Conservation (phyloP, 2,329 filamentous ascomycete species). For the Fusarium liriodendri region DNA sequence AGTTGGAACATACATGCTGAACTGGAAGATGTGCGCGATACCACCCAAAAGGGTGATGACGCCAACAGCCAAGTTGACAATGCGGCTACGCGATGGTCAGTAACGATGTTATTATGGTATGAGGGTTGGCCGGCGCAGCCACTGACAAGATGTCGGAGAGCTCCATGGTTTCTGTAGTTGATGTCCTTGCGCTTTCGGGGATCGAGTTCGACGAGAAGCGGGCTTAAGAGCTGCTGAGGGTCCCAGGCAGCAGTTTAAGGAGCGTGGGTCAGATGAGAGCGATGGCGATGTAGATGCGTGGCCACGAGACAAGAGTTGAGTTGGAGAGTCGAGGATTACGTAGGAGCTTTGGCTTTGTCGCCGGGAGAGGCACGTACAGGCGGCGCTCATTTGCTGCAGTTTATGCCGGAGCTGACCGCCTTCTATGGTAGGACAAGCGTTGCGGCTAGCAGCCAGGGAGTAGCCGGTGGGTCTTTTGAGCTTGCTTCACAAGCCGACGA, state of each 20-base stretch:
- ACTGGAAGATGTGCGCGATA: slow-evolving; percentile 75
- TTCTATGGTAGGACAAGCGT: background rate
- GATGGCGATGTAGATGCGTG: slow-evolving; percentile 34
- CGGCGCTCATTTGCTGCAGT: background rate
- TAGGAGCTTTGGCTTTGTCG: slow-evolving; percentile 7
- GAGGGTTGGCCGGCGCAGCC: slow-evolving; percentile 1
- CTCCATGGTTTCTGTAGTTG: slow-evolving; percentile 72
- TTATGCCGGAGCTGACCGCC: background rate
- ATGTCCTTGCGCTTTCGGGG: slow-evolving; percentile 20
- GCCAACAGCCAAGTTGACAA: slow-evolving; percentile 91
- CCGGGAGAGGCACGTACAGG: background rate
- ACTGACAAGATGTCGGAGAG: slow-evolving; percentile 92
- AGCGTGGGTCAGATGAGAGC: slow-evolving; percentile 30
- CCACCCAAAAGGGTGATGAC: slow-evolving; percentile 90
- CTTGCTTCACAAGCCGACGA: slow-evolving; percentile 7
- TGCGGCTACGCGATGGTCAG: slow-evolving; percentile 73
- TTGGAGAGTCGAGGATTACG: slow-evolving; percentile 38
- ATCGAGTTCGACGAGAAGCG: slow-evolving; percentile 6
- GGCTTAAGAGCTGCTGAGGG: slow-evolving; percentile 15
- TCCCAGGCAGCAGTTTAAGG: slow-evolving; percentile 41
- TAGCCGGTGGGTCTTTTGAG: slow-evolving; percentile 9
- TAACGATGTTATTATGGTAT: slow-evolving; percentile 30
- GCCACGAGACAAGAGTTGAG: slow-evolving; percentile 38
- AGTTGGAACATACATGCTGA: slow-evolving; percentile 64
- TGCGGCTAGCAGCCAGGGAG: slow-evolving; percentile 1